phyloP scores from a whole-genome alignment of 106 monocot species.

The Triglochin maritima region DNA sequence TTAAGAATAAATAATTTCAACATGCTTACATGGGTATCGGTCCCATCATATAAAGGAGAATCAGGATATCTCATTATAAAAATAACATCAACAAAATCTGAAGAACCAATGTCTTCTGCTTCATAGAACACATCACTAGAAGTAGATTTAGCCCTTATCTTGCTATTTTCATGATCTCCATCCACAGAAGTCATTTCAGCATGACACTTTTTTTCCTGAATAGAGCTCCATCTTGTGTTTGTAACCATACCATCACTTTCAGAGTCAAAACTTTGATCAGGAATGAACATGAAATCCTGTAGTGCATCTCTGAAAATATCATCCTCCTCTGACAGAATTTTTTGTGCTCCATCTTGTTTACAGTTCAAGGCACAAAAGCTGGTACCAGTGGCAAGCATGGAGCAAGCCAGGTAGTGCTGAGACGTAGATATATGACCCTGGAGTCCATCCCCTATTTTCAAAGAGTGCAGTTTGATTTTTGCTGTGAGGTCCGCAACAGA shows the following conservation, averaged over 20 bases:
- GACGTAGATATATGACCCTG: constrained; percentile 31
- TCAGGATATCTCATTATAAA: constrained; percentile 64
- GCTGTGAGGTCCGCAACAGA: constrained; percentile 46
- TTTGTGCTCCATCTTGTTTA: constrained; percentile 7
- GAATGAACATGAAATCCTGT: constrained; percentile 50
- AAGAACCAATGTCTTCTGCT: constrained; percentile 42
- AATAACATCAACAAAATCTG: constrained; percentile 75
- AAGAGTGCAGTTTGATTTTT: constrained; percentile 82
- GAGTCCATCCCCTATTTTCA: constrained; percentile 79
- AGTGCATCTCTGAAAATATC: constrained; percentile 83
- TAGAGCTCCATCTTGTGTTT: constrained; percentile 2
- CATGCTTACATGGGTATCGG: constrained; percentile 70
- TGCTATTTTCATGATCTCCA: constrained; percentile 22
- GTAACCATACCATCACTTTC: constrained; percentile 18
- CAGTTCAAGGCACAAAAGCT: constrained; percentile 8
- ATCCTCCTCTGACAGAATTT: constrained; percentile 52
- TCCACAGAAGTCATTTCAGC: constrained; percentile 12
- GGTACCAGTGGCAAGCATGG: constrained; percentile 24
- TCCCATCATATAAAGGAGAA: constrained; percentile 74
- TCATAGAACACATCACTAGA: constrained; percentile 69
- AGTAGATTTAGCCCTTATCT: constrained; percentile 20
- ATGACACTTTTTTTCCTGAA: constrained; percentile 13
- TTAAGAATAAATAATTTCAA: background rate
- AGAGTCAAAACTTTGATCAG: constrained; percentile 36
- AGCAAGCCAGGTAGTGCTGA: constrained; percentile 57